A percentile compares a stretch with the other conserved stretches of the same genome.
These are phyloP conservation scores for Austroboletus festivus DNA, from an alignment of 768 basidiomycete genomes.

Conservation along the genomic window DNA sequence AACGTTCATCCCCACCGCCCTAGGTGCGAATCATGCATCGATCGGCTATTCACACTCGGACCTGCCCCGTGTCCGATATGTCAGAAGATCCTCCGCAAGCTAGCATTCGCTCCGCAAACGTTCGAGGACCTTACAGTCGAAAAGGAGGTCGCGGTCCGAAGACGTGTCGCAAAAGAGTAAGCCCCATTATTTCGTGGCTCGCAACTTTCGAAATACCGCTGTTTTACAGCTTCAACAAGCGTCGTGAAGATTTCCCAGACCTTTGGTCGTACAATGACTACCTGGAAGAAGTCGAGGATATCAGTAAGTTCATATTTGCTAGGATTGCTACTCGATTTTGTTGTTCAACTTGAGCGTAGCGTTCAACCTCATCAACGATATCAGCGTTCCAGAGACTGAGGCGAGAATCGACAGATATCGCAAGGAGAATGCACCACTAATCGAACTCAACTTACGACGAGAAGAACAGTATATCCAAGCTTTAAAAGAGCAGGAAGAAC, in stretches of 20 bases:
- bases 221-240: slow-evolving; percentile 85
- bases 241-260: slow-evolving; percentile 82
- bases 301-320: slow-evolving; percentile 46
- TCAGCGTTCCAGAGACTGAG: slow-evolving; percentile 80
- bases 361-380: slow-evolving; percentile 92
- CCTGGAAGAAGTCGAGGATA: slow-evolving; percentile 92
- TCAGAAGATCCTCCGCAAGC: slow-evolving; percentile 79
- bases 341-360: slow-evolving; percentile 42
- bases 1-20: neutral
- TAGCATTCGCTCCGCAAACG: slow-evolving; percentile 93
- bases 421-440: slow-evolving; percentile 76
- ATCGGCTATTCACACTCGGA: slow-evolving; percentile 91
- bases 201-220: neutral
- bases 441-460: slow-evolving; percentile 79
- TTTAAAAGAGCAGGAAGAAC: slow-evolving; percentile 76
- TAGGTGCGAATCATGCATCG: slow-evolving; percentile 99
- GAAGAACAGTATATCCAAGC: slow-evolving; percentile 73
- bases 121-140: slow-evolving; percentile 92
- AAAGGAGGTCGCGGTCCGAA: slow-evolving; percentile 88
- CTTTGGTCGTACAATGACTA: slow-evolving; percentile 89
- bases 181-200: slow-evolving; percentile 16
- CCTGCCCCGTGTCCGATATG: slow-evolving; percentile 97
- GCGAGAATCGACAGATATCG: slow-evolving; percentile 76
- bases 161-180: slow-evolving; percentile 87
- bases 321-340: neutral